Percentiles rank a stretch among this genome's conserved stretches.
These are phyloP conservation scores for Fusarium mangiferae DNA, from an alignment of 2,329 filamentous ascomycete genomes.

Conservation along the genomic window DNA sequence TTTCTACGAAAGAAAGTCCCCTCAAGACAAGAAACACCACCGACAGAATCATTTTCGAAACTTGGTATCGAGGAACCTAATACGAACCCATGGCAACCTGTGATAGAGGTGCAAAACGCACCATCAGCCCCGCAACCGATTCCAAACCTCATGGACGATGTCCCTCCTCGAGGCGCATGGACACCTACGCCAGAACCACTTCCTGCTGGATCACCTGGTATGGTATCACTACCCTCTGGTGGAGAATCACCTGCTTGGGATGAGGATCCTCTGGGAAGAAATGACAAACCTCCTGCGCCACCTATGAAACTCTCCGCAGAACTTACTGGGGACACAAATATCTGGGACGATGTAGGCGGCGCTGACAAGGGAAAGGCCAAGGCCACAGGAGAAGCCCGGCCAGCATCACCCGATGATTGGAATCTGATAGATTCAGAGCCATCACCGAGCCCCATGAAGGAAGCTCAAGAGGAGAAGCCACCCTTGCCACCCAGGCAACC, in stretches of 20 bases:
- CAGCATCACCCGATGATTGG: constrained; percentile 57
- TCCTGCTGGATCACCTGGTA: constrained; percentile 45
- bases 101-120: constrained; percentile 37
- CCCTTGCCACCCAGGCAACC: constrained; percentile 52
- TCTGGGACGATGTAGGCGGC: constrained; percentile 61
- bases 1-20: constrained; percentile 61
- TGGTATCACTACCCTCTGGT: constrained; percentile 52
- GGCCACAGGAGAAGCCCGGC: constrained; percentile 36
- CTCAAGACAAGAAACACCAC: constrained; percentile 40
- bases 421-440: constrained; percentile 61
- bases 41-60: constrained; percentile 54
- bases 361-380: constrained; percentile 56
- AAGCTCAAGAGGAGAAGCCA: constrained; percentile 42
- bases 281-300: constrained; percentile 36
- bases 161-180: constrained; percentile 45
- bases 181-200: constrained; percentile 44
- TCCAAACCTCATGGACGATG: constrained; percentile 38
- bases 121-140: constrained; percentile 19
- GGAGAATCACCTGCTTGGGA: constrained; percentile 54
- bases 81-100: constrained; percentile 50
- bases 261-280: constrained; percentile 47
- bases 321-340: constrained; percentile 55
- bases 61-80: constrained; percentile 55
- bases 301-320: constrained; percentile 47
- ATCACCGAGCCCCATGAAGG: constrained; percentile 27